phyloP scores from a whole-genome alignment of 2,329 filamentous ascomycete genomes.

The Tolypocladium tundrense region DNA sequence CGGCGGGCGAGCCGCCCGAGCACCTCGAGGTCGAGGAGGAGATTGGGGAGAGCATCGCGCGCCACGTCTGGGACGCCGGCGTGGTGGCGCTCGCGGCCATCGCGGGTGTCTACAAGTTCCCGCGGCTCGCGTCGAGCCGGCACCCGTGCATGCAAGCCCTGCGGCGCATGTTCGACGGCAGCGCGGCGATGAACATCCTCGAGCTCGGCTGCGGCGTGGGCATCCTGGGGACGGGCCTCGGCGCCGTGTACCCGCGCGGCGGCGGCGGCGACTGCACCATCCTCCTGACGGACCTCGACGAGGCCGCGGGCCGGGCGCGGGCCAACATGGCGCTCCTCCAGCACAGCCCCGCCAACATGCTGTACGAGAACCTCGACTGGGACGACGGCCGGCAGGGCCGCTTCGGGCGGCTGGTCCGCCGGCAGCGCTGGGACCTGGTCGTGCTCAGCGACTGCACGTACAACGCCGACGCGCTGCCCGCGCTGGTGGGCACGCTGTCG shows the following conservation, averaged over 20 bases:
- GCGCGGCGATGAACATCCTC: constrained; percentile 29
- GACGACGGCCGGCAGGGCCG: constrained; percentile 34
- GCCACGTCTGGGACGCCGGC: constrained; percentile 50
- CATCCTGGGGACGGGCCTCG: constrained; percentile 41
- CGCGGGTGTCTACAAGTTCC: constrained; percentile 15
- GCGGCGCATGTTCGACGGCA: constrained; percentile 15
- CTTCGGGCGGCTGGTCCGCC: constrained; percentile 30
- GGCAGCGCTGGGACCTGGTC: constrained; percentile 39
- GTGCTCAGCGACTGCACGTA: constrained; percentile 53
- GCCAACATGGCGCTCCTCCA: constrained; percentile 33
- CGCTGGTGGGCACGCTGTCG: constrained; percentile 42
- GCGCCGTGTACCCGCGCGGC: constrained; percentile 19
- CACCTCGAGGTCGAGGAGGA: constrained; percentile 41
- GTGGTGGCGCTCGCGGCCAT: constrained; percentile 30
- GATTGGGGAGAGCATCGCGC: constrained; percentile 48
- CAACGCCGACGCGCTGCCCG: constrained; percentile 45
- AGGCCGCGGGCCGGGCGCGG: constrained; percentile 38
- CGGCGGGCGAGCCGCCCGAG: constrained; percentile 9
- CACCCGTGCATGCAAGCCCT: constrained; percentile 19
- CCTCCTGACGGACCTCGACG: constrained; percentile 45
- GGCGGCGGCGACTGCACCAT: constrained; percentile 19
- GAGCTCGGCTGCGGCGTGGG: constrained; percentile 50
- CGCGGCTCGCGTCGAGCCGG: constrained; percentile 14
- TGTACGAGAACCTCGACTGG: constrained; percentile 50
- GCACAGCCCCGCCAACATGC: constrained; percentile 15